Percentiles rank a stretch among this genome's conserved stretches.
Evolutionary conservation across 2,329 filamentous ascomycete species (phyloP).

Genomic region (Talaromyces sp.): DNA sequence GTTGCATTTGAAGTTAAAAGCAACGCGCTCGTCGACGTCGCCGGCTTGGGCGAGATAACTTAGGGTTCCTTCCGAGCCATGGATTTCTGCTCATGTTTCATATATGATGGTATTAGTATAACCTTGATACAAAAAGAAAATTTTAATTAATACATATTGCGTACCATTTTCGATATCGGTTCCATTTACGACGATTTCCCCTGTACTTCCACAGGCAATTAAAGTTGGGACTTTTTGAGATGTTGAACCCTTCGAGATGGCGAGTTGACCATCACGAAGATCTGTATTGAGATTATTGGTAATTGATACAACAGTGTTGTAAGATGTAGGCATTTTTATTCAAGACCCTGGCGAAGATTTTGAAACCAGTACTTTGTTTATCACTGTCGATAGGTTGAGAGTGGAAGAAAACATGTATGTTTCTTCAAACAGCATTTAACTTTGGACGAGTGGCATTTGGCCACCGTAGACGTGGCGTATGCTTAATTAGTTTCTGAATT

Average conservation of each 20-base stretch:
- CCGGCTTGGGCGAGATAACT: neutral
- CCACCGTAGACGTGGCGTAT: neutral
- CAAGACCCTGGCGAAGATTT: neutral
- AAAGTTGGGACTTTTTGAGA: slow-evolving; percentile 1
- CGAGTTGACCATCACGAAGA: slow-evolving; percentile 4
- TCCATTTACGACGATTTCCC: neutral
- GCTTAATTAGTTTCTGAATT: neutral
- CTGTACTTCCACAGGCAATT: slow-evolving; percentile 3
- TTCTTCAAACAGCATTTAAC: neutral
- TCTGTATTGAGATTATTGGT: slow-evolving; percentile 8
- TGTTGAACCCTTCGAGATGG: neutral
- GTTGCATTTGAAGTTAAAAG: slow-evolving; percentile 8
- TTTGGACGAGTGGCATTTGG: neutral
- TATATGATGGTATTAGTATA: neutral
- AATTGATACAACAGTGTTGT: slow-evolving; percentile 8
- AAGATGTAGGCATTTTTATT: slow-evolving; percentile 6
- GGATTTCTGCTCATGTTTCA: neutral
- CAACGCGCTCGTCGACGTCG: slow-evolving; percentile 1
- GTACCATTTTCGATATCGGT: neutral
- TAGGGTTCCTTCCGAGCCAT: neutral
- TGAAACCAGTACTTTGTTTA: neutral
- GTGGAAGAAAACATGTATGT: neutral
- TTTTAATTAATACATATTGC: neutral
- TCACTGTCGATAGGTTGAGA: neutral
- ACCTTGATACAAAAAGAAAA: neutral